Evolutionary conservation across 176 grass and related monocot genomes (phyloP).

Genomic region (Eleusine coracana): DNA sequence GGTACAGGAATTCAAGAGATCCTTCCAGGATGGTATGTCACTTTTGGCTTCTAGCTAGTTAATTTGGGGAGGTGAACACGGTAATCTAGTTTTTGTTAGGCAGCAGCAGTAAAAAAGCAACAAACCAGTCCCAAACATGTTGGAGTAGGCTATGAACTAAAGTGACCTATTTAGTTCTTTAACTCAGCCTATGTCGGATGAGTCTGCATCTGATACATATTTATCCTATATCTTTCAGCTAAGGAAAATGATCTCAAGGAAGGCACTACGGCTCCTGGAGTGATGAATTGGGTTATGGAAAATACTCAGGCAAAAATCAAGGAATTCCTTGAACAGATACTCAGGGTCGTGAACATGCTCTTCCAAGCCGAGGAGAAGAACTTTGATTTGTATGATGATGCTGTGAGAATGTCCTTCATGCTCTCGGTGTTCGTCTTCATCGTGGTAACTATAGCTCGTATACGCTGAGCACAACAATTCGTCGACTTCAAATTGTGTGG

Average conservation of each 20-base stretch:
- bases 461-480: conserved; percentile 53
- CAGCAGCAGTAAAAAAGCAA: neutral
- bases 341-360: conserved; percentile 50
- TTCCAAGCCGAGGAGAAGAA: conserved; percentile 44
- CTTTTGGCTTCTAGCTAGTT: neutral
- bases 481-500: conserved; percentile 59
- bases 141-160: neutral
- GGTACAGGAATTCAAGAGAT: conserved; percentile 79
- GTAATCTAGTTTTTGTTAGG: neutral
- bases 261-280: conserved; percentile 28
- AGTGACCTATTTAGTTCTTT: neutral
- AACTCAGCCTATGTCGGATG: neutral
- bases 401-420: conserved; percentile 77
- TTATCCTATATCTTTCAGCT: conserved; percentile 36
- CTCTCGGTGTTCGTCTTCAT: conserved; percentile 81
- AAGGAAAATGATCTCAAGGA: conserved; percentile 39
- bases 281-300: conserved; percentile 59
- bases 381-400: conserved; percentile 39
- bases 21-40: conserved; percentile 63
- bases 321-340: conserved; percentile 70
- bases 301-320: conserved; percentile 61
- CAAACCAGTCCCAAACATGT: neutral
- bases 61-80: conserved; percentile 6
- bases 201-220: neutral
- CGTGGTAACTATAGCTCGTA: conserved; percentile 68